Base-by-base conservation (phyloP, 805 yeast species). In the Brettanomyces custersianus region DNA sequence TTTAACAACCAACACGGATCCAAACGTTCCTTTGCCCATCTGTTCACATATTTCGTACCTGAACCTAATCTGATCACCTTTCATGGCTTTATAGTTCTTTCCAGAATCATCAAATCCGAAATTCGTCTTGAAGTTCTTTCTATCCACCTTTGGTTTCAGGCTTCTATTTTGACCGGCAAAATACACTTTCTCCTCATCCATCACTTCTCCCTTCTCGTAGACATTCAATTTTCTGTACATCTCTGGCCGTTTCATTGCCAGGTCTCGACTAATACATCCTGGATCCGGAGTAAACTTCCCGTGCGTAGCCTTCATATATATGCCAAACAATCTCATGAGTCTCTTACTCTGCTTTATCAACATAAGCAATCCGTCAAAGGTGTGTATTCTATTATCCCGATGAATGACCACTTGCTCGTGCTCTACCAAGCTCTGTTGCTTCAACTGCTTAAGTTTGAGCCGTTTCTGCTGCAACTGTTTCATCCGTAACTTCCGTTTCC, bases 11-110 rank as follows among this genome's bases (percentile, higher is more conserved):
- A 81, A 60, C 2, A 86, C 95, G 35, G 74, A 75, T 0, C 95
- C 95, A 62, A 85, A 85, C 29, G 88, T 76, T 6, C 95, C 95
- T 34, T 70, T 72, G 0, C 95, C 95, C 9, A 85, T 63, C 1
- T 64, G 55, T 2, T 63, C 55, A 16, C 71, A 35, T 4, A 84
- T 74, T 44, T 81, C 77, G 50, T 79, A 86, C 20, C 94, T 59
- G 53, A 77, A 85, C 36, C 79, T 79, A 29, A 85, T 70, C 44
- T 85, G 95, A 50, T 84, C 95, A 9, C 79, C 74, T 1, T 54
- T 51, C 0, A 63, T 47, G 1, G 73, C 62, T 5, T 62, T 59
- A 47, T 81, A 78, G 48, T 83, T 81, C 4, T 84, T 81, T 10
- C 70, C 59, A 9, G 55, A 53, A 49, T 84, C 92, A 51, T 83